Evolutionary conservation across 2,329 filamentous ascomycete genomes (phyloP).

Genomic region (Trichoderma oligosporum): DNA sequence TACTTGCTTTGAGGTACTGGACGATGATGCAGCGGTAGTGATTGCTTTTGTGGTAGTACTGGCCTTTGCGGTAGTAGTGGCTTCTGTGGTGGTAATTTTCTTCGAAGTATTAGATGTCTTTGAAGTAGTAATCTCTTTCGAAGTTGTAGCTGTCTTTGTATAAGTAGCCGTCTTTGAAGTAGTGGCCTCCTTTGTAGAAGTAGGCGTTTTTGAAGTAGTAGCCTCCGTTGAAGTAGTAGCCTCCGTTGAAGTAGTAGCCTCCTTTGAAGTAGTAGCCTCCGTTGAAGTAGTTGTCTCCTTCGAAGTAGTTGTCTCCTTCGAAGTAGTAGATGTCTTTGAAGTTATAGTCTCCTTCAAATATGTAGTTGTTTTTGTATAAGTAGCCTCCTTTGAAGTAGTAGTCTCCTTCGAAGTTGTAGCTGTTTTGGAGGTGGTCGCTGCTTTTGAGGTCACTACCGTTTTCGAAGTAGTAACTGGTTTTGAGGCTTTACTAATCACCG

Average conservation of each 20-base stretch:
- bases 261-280: too few relatives aligned
- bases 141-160: background rate
- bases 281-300: too few relatives aligned
- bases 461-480: background rate
- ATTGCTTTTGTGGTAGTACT: too few relatives aligned
- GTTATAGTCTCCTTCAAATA: background rate
- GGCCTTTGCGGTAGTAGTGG: background rate
- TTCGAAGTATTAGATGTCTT: background rate
- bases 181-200: constrained; percentile 8
- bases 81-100: too few relatives aligned
- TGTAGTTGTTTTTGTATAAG: background rate
- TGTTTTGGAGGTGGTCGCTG: background rate
- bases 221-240: background rate
- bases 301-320: too few relatives aligned
- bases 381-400: background rate
- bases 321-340: background rate
- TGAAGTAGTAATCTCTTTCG: background rate
- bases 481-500: background rate
- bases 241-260: background rate
- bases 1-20: background rate
- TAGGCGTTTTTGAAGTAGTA: constrained; percentile 3
- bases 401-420: constrained; percentile 9
- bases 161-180: background rate
- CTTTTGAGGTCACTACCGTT: background rate
- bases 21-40: background rate